Evolutionary conservation across 495 filamentous ascomycete genomes (phyloP).

Genomic region (Tuber aestivum): DNA sequence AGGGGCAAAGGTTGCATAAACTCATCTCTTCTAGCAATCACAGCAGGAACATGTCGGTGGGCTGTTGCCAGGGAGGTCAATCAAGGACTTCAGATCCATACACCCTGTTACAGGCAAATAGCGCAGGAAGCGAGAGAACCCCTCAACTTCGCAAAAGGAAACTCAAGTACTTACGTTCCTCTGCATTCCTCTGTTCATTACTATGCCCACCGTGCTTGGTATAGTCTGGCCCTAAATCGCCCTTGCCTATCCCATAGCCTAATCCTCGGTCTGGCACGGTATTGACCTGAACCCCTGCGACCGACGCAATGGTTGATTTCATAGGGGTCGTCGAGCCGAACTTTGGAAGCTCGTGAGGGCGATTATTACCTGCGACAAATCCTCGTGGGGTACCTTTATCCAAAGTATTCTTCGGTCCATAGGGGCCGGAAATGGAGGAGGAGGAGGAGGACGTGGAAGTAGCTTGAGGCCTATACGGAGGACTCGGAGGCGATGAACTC

Average conservation of each 20-base stretch:
- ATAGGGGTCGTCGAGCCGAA: conserved; percentile 41
- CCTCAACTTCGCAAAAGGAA: background rate
- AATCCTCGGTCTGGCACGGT: background rate
- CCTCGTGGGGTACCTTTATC: conserved; percentile 20
- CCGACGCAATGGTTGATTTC: conserved; percentile 21
- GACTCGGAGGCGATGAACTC: conserved; percentile 20
- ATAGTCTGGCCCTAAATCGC: background rate
- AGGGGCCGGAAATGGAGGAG: conserved; percentile 28
- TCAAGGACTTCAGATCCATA: background rate
- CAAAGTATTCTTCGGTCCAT: conserved; percentile 33
- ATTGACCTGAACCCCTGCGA: conserved; percentile 22
- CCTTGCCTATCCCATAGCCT: background rate
- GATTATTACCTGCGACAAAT: conserved; percentile 10
- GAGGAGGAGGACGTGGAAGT: conserved; percentile 9
- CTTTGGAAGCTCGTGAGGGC: conserved; percentile 19
- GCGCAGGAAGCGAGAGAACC: background rate
- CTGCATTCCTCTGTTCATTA: background rate
- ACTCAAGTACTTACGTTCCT: background rate
- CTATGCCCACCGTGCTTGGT: background rate
- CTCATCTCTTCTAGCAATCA: conserved; percentile 25
- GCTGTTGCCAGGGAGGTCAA: background rate
- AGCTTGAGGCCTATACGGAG: conserved; percentile 8
- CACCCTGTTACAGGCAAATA: background rate
- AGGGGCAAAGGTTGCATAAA: conserved; percentile 38
- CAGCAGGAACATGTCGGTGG: conserved; percentile 8